These are phyloP conservation scores for Aspergillus alliaceus DNA, from an alignment of 2,329 filamentous ascomycete genomes.

Conservation along the genomic window DNA sequence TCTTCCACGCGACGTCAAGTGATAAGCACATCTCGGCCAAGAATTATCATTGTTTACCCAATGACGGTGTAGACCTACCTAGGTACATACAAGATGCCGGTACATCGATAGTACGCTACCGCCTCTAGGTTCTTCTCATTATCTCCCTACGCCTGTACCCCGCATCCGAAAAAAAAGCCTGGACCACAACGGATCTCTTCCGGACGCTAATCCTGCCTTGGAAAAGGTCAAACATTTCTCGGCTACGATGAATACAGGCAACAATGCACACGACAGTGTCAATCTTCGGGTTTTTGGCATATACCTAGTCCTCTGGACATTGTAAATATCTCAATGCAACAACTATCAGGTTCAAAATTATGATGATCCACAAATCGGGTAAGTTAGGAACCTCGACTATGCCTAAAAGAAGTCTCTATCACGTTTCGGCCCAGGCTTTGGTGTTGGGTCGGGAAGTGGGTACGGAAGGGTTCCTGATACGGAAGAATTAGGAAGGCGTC, in stretches of 20 bases:
- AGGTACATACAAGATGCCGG: background rate
- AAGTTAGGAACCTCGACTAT: constrained; percentile 3
- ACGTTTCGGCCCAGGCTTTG: constrained; percentile 4
- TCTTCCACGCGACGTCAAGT: constrained; percentile 5
- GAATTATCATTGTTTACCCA: constrained; percentile 1
- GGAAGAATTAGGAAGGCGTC: constrained; percentile 16
- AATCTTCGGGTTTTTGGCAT: background rate
- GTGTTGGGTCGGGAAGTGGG: constrained; percentile 8
- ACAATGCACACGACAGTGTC: background rate
- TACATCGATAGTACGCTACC: background rate
- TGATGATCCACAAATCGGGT: constrained; percentile 8
- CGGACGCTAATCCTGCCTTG: constrained; percentile 8
- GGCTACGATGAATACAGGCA: background rate
- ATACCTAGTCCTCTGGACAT: background rate
- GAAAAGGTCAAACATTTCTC: background rate
- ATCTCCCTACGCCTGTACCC: constrained; percentile 16
- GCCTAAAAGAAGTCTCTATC: constrained; percentile 2
- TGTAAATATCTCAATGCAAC: background rate
- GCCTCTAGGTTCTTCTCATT: constrained; percentile 1
- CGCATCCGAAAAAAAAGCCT: constrained; percentile 21
- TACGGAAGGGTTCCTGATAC: constrained; percentile 8
- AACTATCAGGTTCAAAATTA: background rate
- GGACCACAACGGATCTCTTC: constrained; percentile 24
- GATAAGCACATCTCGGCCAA: constrained; percentile 6
- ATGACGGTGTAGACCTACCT: background rate